Conservation (phyloP, 345 rosid species). For the Citrus unshiu region DNA sequence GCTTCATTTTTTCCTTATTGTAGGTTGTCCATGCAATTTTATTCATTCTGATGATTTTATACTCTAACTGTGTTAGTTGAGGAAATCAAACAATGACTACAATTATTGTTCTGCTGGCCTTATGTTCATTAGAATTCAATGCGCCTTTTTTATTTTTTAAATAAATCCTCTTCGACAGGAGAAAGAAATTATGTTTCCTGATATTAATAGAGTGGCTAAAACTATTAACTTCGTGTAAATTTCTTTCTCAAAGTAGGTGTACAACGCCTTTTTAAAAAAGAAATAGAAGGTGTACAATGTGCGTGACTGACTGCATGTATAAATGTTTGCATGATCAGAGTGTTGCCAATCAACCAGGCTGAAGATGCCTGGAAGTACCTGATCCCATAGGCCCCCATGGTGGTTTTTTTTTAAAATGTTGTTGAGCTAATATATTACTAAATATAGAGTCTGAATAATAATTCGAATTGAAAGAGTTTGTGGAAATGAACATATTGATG, state of each 20-base stretch:
- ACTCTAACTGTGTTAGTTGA: not conserved
- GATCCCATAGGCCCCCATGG: not conserved
- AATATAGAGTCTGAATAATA: too few species aligned
- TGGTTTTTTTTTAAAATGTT: not conserved
- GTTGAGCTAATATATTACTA: not conserved
- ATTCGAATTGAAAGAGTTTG: too few species aligned
- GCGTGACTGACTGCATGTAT: not conserved
- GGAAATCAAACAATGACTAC: not conserved
- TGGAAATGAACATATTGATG: too few species aligned
- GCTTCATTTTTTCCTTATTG: slow-evolving; percentile 5
- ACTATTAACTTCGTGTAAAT: too few species aligned
- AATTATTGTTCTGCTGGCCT: not conserved
- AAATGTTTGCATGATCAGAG: not conserved
- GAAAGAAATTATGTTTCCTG: not conserved
- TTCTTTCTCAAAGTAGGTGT: not conserved
- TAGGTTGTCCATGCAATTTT: not conserved
- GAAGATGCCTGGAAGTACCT: not conserved
- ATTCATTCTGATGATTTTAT: not conserved
- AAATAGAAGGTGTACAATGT: not conserved
- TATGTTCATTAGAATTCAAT: too few species aligned
- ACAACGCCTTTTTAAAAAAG: too few species aligned
- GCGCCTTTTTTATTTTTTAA: too few species aligned
- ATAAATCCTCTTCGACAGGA: too few species aligned
- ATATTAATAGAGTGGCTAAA: not conserved
- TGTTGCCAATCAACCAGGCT: not conserved